These are phyloP conservation scores for Rostrohypoxylon terebratum DNA, from an alignment of 495 filamentous ascomycete species.

Conservation along the genomic window DNA sequence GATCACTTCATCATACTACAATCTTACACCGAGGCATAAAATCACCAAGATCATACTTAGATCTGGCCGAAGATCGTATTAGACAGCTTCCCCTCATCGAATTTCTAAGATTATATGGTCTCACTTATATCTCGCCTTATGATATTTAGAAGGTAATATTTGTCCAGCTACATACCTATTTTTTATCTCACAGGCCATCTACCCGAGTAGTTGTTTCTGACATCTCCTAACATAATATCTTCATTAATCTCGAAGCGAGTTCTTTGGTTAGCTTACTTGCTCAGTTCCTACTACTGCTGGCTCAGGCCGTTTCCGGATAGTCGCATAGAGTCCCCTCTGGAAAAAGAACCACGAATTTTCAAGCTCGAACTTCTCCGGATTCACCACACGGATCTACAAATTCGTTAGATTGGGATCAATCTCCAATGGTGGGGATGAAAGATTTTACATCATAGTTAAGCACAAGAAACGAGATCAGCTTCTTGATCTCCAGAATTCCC, in stretches of 20 bases:
- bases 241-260: neutral
- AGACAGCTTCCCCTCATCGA: too few relatives aligned
- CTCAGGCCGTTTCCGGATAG: neutral
- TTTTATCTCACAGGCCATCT: neutral
- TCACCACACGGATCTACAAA: slow-evolving; percentile 5
- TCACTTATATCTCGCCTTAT: too few relatives aligned
- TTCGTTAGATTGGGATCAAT: neutral
- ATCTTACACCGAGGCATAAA: too few relatives aligned
- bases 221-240: too few relatives aligned
- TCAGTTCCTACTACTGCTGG: neutral
- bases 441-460: slow-evolving; percentile 3
- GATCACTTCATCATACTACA: too few relatives aligned
- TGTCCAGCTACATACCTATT: neutral
- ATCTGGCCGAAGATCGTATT: too few relatives aligned
- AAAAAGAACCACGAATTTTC: slow-evolving; percentile 15
- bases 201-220: neutral
- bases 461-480: slow-evolving; percentile 10
- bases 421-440: too few relatives aligned
- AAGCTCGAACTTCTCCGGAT: slow-evolving; percentile 3
- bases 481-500: slow-evolving; percentile 4
- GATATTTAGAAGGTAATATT: too few relatives aligned
- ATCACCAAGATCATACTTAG: too few relatives aligned
- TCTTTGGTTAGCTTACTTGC: neutral
- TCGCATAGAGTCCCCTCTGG: slow-evolving; percentile 8
- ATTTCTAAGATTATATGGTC: too few relatives aligned